A percentile compares a stretch with the other conserved stretches of the same genome.
phyloP scores from a whole-genome alignment of 1,139 yeast species.

The Yamadazyma atlantica region DNA sequence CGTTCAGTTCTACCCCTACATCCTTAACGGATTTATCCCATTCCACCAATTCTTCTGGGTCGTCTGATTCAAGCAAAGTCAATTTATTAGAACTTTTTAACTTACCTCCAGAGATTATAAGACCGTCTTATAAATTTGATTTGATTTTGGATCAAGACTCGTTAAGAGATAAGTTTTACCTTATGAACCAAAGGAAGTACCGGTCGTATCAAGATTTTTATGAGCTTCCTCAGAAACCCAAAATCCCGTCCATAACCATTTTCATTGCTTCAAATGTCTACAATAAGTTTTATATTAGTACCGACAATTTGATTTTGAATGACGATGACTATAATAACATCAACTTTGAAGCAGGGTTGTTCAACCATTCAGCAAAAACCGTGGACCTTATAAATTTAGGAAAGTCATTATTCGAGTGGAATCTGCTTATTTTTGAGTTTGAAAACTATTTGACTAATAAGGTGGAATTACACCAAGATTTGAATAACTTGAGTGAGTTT shows the following conservation, averaged over 20 bases:
- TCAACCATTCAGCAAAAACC: slow-evolving; percentile 3
- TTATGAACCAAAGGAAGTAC: slow-evolving; percentile 18
- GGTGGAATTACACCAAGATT: slow-evolving; percentile 29
- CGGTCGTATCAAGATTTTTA: slow-evolving; percentile 8
- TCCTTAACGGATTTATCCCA: slow-evolving; percentile 39
- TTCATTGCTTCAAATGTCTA: slow-evolving; percentile 31
- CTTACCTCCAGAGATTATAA: slow-evolving; percentile 44
- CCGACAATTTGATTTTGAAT: slow-evolving; percentile 20
- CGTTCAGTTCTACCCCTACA: slow-evolving; percentile 42
- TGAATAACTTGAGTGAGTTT: slow-evolving; percentile 24
- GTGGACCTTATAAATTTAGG: slow-evolving; percentile 43
- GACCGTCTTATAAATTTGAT: slow-evolving; percentile 51
- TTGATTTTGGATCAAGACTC: slow-evolving; percentile 45
- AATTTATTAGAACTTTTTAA: slow-evolving; percentile 1
- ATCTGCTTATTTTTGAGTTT: slow-evolving; percentile 53
- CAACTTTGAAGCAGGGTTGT: slow-evolving; percentile 13
- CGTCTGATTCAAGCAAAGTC: slow-evolving; percentile 9
- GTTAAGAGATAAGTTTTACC: slow-evolving; percentile 31
- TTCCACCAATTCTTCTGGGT: slow-evolving; percentile 18
- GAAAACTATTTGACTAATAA: slow-evolving; percentile 50
- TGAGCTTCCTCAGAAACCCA: slow-evolving; percentile 25
- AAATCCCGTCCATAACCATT: slow-evolving; percentile 37
- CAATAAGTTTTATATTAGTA: slow-evolving; percentile 32
- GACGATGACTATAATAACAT: slow-evolving; percentile 12
- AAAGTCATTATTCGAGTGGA: slow-evolving; percentile 68